Percentiles rank a stretch among this genome's conserved stretches.
Conservation (phyloP, 352 stramenopile genomes). For the Phytophthora ramorum region DNA sequence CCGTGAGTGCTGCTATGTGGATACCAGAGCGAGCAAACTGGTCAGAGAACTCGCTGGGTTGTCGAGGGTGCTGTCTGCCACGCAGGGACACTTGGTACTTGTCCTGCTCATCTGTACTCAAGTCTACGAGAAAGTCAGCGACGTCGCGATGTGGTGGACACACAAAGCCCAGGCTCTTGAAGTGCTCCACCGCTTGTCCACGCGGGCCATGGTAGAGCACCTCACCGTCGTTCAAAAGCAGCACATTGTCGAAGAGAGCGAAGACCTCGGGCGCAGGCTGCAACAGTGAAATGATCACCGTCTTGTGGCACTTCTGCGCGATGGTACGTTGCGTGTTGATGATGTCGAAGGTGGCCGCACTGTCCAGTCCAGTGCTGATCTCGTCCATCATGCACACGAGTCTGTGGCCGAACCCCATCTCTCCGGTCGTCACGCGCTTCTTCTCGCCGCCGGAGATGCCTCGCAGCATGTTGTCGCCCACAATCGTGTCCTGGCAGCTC, state of each 20-base stretch:
- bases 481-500: conserved; percentile 30
- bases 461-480: conserved; percentile 51
- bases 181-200: conserved; percentile 34
- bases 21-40: conserved; percentile 34
- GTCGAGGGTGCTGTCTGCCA: conserved; percentile 18
- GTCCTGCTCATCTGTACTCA: conserved; percentile 40
- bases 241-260: conserved; percentile 91
- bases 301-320: conserved; percentile 23
- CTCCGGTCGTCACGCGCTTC: conserved; percentile 69
- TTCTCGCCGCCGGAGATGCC: conserved; percentile 71
- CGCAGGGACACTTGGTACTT: conserved; percentile 35
- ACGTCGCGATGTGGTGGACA: conserved; percentile 41
- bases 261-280: conserved; percentile 91
- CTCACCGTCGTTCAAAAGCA: conserved; percentile 81
- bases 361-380: neutral
- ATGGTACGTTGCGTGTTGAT: conserved; percentile 3
- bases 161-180: conserved; percentile 40
- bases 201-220: conserved; percentile 35
- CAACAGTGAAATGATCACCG: conserved; percentile 61
- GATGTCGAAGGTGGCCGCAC: neutral
- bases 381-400: conserved; percentile 15
- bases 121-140: conserved; percentile 47
- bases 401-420: conserved; percentile 80
- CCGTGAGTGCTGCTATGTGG: conserved; percentile 28
- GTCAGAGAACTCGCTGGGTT: conserved; percentile 33